Base-by-base conservation (phyloP, 768 basidiomycete genomes). In the Suillus fuscotomentosus region DNA sequence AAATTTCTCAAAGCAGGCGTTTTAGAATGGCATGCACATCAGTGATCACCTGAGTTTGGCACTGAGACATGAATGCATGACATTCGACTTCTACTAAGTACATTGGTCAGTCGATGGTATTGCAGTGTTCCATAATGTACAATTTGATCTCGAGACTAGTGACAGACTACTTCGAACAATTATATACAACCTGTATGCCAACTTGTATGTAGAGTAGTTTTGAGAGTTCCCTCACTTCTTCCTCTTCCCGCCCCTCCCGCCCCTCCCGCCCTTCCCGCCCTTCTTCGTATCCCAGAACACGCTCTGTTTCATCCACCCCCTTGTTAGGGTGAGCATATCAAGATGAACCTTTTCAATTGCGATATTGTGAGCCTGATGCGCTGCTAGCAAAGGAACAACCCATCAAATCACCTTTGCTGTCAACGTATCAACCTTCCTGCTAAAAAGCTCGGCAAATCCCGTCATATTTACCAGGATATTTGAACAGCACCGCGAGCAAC, bases 311-410 rank as follows among this genome's bases (percentile, higher is more conserved):
- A 31, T 31, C 31, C 31, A 31, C 31, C 31, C 31, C 31, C 4
- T 31, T 31, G 31, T 6, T 31, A 31, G 31, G 31, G 31, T 31
- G 31, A 31, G 31, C 31, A 31, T 1, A 31, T 31, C 31, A 31
- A 71, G 34, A 10, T 56, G 39, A 31, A 70, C 45, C 69, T 72
- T 27, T 51, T 38, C 47, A 53, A 27, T 24, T 20, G n/a, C 15
- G 34, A 50, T 42, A 7, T 6, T 0, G 7, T 62, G 41, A 60
- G 53, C 14, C 24, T 24, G 4, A 24, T 57, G 20, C 9, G 9
- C 38, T 57, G 55, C n/a, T 31, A 38, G 5, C 31, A 20, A 31
- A 48, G 1, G 56, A 41, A 41, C 4, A 39, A 57, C 1, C 36
- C 60, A 54, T 34, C 31, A 34, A 31, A 10, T 22, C 9, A 62